Evolutionary conservation across 352 stramenopile species (phyloP).

Genomic region (Phytophthora europaea): DNA sequence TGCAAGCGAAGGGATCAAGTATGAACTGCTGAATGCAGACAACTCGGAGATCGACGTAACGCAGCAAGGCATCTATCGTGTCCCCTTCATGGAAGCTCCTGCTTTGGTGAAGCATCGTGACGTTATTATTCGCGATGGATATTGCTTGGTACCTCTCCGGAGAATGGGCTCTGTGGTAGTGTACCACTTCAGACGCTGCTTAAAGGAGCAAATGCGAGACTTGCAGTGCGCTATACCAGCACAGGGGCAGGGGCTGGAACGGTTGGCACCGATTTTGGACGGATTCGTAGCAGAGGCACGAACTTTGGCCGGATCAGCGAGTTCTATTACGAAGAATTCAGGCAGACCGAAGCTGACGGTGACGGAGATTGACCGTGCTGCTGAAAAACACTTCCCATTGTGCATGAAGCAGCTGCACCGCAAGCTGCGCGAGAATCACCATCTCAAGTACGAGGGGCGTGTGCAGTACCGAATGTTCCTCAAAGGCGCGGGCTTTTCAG

Average conservation of each 20-base stretch:
- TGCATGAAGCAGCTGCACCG: slow-evolving; percentile 84
- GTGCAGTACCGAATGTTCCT: slow-evolving; percentile 90
- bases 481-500: slow-evolving; percentile 82
- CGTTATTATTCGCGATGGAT: slow-evolving; percentile 55
- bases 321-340: slow-evolving; percentile 12
- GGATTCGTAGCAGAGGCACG: slow-evolving; percentile 47
- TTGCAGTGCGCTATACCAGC: slow-evolving; percentile 57
- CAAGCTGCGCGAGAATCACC: slow-evolving; percentile 78
- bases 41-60: slow-evolving; percentile 18
- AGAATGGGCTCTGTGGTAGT: slow-evolving; percentile 50
- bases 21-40: slow-evolving; percentile 37
- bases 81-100: slow-evolving; percentile 60
- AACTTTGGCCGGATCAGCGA: slow-evolving; percentile 21
- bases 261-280: slow-evolving; percentile 49
- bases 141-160: slow-evolving; percentile 52
- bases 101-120: slow-evolving; percentile 52
- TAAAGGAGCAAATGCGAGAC: slow-evolving; percentile 49
- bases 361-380: slow-evolving; percentile 76
- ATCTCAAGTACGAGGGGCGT: slow-evolving; percentile 90
- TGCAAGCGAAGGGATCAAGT: slow-evolving; percentile 41
- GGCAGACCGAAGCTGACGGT: slow-evolving; percentile 23
- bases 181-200: slow-evolving; percentile 49
- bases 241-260: slow-evolving; percentile 41
- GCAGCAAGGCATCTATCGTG: slow-evolving; percentile 42
- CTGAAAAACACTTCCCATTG: slow-evolving; percentile 73